Base-by-base conservation (phyloP, 2,329 filamentous ascomycete species). In the Colletotrichum aenigma region DNA sequence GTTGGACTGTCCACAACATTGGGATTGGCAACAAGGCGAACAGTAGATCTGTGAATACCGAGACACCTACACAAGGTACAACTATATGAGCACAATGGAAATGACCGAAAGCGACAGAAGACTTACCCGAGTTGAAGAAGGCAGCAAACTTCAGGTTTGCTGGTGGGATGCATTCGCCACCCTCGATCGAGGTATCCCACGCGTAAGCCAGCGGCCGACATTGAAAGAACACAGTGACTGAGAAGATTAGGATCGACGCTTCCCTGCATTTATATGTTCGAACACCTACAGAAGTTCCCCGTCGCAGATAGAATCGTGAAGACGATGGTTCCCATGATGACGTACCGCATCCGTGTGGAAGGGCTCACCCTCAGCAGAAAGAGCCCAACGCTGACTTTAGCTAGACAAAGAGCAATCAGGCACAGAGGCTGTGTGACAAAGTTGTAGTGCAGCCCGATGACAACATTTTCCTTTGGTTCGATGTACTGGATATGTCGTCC, bases 351-450 rank as follows among this genome's bases (percentile, higher is more conserved):
- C 8, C 38, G 62, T 1, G n/a, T 7, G 1, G 79, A 78, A 3
- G 80, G 79, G 2, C 78, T 79, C 12, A 82, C 75, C 9, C 81
- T 74, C 74, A 82, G 60, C 9, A 83, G 71, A 61, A 83, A 83
- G 30, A 82, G 30, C 13, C 82, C 81, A 26, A 83, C 81, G 76
- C 80, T 80, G 66, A 82, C 75, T 66, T 83, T 82, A 13, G 80
- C 78, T 16, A 83, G 43, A 48, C 78, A 79, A 7, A 83, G 71
- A 21, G 70, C 78, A n/a, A 81, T 73, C 5, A 83, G 74, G 18
- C 78, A 82, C 26, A 82, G 48, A 4, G 82, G 81, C 69, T 83
- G 81, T 0, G 81, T 83, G 58, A 80, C 78, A 28, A 83, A 83
- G 80, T 83, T 83, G 58, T 82, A 77, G 58, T 80, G 78, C 7